Conservation (phyloP, 805 yeast species). For the Saturnispora sanitii region DNA sequence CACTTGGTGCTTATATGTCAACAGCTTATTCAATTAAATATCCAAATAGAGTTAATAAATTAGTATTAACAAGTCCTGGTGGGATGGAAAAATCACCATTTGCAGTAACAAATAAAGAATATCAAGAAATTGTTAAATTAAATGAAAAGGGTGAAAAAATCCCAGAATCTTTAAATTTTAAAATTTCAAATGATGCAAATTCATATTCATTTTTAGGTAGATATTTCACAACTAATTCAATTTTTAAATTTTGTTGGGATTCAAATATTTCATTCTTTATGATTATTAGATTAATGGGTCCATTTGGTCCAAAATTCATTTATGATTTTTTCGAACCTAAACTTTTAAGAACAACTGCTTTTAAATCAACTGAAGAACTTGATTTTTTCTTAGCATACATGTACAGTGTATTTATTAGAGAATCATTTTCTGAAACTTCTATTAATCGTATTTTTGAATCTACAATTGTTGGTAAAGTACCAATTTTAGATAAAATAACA, state of each 20-base stretch:
- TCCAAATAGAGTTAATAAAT: conserved; percentile 42
- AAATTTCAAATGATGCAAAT: conserved; percentile 35
- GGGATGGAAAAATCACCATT: conserved; percentile 66
- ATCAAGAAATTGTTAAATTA: conserved; percentile 8
- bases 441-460: conserved; percentile 44
- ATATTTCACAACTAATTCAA: conserved; percentile 31
- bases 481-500: conserved; percentile 49
- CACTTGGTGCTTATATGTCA: conserved; percentile 70
- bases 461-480: conserved; percentile 53
- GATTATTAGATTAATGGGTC: conserved; percentile 37
- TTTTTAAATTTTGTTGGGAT: conserved; percentile 30
- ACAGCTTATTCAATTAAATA: conserved; percentile 51
- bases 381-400: conserved; percentile 25
- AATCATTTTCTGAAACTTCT: conserved; percentile 27
- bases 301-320: conserved; percentile 26
- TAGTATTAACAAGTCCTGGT: conserved; percentile 63
- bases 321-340: conserved; percentile 23
- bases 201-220: conserved; percentile 38
- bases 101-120: conserved; percentile 39
- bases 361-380: conserved; percentile 20
- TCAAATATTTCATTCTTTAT: conserved; percentile 37
- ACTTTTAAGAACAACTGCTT: conserved; percentile 21
- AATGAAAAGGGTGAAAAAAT: conserved; percentile 7
- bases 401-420: conserved; percentile 24
- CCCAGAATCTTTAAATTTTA: conserved; percentile 13